Evolutionary conservation across 371 early-diverging fungal genomes (phyloP).

Genomic region (Rhizopus microsporus): DNA sequence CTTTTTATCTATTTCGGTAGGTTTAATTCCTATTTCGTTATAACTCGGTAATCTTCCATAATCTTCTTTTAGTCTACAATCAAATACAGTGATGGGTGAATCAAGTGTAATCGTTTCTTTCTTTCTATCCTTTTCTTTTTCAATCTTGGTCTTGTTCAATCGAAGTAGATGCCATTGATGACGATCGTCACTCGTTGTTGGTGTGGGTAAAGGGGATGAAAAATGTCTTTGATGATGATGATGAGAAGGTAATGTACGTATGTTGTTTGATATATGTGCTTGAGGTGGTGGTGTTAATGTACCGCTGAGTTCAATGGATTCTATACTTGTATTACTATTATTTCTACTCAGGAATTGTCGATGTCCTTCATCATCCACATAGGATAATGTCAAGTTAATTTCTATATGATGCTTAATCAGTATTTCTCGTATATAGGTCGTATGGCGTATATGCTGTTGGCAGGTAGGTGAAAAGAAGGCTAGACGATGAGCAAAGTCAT

Average conservation of each 20-base stretch:
- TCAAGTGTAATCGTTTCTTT: slow-evolving; percentile 32
- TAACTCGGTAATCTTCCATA: slow-evolving; percentile 47
- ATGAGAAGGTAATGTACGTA: background rate
- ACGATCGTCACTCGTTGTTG: background rate
- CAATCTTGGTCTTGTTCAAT: slow-evolving; percentile 24
- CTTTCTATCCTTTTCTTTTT: slow-evolving; percentile 8
- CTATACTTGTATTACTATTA: slow-evolving; percentile 9
- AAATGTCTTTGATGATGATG: too few relatives aligned
- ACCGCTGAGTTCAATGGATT: slow-evolving; percentile 6
- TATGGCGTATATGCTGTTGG: slow-evolving; percentile 38
- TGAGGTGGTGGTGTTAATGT: slow-evolving; percentile 20
- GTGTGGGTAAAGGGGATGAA: slow-evolving; percentile 2
- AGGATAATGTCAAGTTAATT: slow-evolving; percentile 35
- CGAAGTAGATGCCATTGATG: slow-evolving; percentile 5
- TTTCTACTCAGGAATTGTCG: slow-evolving; percentile 9
- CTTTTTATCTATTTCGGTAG: slow-evolving; percentile 12
- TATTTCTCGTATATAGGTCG: slow-evolving; percentile 39
- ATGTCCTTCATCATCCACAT: slow-evolving; percentile 26
- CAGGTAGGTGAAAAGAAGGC: slow-evolving; percentile 44
- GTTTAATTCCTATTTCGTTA: slow-evolving; percentile 36
- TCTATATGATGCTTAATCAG: slow-evolving; percentile 34
- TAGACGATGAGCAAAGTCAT: slow-evolving; percentile 42
- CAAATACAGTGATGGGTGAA: slow-evolving; percentile 38
- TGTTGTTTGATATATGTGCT: slow-evolving; percentile 11
- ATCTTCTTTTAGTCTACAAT: slow-evolving; percentile 50